Conservation (phyloP, 345 rosid genomes). For the Euphorbia pulcherrima region DNA sequence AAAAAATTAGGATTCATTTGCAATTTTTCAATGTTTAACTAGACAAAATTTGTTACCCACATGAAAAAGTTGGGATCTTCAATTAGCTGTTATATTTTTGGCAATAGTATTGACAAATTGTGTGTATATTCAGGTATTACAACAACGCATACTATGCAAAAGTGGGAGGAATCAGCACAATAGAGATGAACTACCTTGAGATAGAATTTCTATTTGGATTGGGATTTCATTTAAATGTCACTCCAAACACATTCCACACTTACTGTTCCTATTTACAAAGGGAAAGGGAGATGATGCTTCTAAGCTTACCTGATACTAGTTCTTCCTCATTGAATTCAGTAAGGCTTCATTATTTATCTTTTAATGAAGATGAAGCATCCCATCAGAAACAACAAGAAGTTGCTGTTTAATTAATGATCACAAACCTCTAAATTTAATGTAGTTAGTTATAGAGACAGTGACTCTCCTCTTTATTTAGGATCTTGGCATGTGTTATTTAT, state of each 20-base stretch:
- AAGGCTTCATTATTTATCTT: conserved; percentile 37
- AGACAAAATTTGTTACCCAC: neutral
- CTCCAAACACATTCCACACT: conserved; percentile 66
- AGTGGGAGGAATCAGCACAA: conserved; percentile 85
- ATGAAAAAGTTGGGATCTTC: conserved; percentile 2
- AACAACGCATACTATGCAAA: conserved; percentile 91
- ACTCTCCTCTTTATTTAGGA: conserved; percentile 10
- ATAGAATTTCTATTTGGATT: conserved; percentile 79
- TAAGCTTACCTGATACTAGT: conserved; percentile 13
- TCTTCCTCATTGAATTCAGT: conserved; percentile 27
- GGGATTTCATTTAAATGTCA: conserved; percentile 73
- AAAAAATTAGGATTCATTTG: too few species aligned
- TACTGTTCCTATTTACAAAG: conserved; percentile 63
- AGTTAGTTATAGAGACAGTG: conserved; percentile 31
- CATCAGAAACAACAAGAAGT: conserved; percentile 63
- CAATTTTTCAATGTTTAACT: neutral
- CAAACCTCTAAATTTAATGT: conserved; percentile 9
- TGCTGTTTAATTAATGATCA: conserved; percentile 37
- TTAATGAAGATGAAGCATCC: conserved; percentile 65
- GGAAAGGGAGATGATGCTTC: conserved; percentile 59
- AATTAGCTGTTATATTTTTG: too few species aligned
- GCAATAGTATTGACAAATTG: neutral
- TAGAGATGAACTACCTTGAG: conserved; percentile 80
- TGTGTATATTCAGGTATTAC: conserved; percentile 45
- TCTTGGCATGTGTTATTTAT: neutral